Percentiles rank a stretch among this genome's conserved stretches.
phyloP scores from a whole-genome alignment of 495 filamentous ascomycete genomes.

The Neurospora terricola region DNA sequence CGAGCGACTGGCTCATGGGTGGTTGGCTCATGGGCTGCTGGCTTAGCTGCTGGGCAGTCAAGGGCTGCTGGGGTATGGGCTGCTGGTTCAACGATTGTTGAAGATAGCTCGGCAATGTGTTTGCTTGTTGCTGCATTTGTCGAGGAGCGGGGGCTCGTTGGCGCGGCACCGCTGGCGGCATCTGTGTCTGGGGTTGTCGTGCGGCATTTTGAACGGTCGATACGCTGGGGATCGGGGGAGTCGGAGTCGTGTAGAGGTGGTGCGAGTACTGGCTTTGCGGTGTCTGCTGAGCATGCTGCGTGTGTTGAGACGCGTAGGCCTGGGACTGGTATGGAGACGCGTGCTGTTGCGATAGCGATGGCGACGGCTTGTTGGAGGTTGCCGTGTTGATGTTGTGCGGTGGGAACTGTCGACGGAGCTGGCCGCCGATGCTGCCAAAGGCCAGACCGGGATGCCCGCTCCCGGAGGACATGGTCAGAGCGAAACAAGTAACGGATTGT shows the following conservation, averaged over 20 bases:
- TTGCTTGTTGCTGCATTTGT: conserved; percentile 21
- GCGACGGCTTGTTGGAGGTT: conserved; percentile 26
- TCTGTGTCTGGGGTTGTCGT: conserved; percentile 24
- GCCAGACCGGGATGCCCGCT: conserved; percentile 23
- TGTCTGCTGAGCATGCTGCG: conserved; percentile 10
- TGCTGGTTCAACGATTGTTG: conserved; percentile 26
- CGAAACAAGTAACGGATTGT: no score
- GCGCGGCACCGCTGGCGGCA: conserved; percentile 26
- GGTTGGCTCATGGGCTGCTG: conserved; percentile 14
- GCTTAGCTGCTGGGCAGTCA: conserved; percentile 11
- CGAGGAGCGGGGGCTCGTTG: conserved; percentile 25
- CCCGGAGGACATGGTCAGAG: conserved; percentile 19
- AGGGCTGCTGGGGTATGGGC: conserved; percentile 11
- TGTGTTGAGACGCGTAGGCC: conserved; percentile 2
- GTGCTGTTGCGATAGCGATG: conserved; percentile 23
- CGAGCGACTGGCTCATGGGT: conserved; percentile 9
- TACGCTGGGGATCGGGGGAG: conserved; percentile 27
- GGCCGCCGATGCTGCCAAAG: conserved; percentile 7
- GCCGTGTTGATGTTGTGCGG: conserved; percentile 27
- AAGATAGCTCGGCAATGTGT: conserved; percentile 18
- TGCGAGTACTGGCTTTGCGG: conserved; percentile 10
- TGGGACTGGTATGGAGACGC: conserved; percentile 21
- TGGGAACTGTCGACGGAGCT: conserved; percentile 21
- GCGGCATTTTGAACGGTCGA: conserved; percentile 30
- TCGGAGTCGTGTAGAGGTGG: conserved; percentile 25